These are phyloP conservation scores for Lizonia empirigonia DNA, from an alignment of 2,329 filamentous ascomycete genomes.

Conservation along the genomic window DNA sequence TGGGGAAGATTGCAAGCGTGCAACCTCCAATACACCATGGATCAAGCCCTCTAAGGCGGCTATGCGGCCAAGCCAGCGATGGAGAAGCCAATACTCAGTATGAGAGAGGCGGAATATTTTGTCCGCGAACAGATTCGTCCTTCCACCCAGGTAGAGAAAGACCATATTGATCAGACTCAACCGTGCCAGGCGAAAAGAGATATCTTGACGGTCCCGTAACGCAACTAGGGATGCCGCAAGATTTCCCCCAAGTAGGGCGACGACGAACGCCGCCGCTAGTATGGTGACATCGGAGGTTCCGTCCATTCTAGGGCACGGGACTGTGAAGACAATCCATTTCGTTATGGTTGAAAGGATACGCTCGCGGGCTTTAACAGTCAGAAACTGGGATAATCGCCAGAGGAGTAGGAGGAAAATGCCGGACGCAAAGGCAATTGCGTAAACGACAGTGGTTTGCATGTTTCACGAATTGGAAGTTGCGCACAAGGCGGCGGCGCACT, in stretches of 20 bases:
- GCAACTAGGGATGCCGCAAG: neutral
- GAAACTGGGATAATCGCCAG: neutral
- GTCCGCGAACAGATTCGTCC: neutral
- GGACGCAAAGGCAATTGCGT: neutral
- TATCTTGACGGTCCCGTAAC: neutral
- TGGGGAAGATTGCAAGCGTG: neutral
- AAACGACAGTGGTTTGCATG: neutral
- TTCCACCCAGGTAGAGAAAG: neutral
- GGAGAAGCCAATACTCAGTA: conserved; percentile 3
- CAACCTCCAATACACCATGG: conserved; percentile 5
- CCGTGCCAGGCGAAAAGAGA: neutral
- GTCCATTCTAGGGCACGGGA: neutral
- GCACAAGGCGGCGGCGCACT: too few relatives aligned
- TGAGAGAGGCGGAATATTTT: neutral
- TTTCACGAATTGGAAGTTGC: neutral
- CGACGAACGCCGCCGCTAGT: neutral
- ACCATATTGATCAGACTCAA: neutral
- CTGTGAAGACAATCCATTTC: neutral
- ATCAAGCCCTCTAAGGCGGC: conserved; percentile 4
- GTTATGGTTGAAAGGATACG: neutral
- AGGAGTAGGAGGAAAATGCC: neutral
- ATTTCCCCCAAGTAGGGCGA: neutral
- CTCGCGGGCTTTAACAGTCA: neutral
- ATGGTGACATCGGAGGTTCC: neutral
- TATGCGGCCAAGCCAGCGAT: conserved; percentile 17